These are phyloP conservation scores for Penicillium verhagenii DNA, from an alignment of 495 filamentous ascomycete genomes.

Conservation along the genomic window DNA sequence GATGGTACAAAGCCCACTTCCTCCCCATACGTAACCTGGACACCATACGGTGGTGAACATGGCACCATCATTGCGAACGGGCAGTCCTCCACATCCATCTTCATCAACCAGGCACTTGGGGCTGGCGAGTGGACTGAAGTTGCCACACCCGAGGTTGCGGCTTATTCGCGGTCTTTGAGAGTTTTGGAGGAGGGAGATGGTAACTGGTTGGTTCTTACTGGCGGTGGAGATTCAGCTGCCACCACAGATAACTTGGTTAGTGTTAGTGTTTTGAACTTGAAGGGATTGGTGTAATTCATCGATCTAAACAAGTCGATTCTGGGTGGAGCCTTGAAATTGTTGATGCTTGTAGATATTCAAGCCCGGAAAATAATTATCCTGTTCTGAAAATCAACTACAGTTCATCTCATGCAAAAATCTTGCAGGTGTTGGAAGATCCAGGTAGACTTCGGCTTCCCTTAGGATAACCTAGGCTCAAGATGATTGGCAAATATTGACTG, in stretches of 20 bases:
- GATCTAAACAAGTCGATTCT: too few species aligned
- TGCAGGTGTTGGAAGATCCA: too few species aligned
- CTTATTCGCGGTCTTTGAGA: constrained; percentile 52
- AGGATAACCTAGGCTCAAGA: too few species aligned
- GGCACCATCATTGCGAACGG: constrained; percentile 59
- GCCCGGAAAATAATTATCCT: too few species aligned
- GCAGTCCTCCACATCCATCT: constrained; percentile 51
- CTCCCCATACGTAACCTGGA: constrained; percentile 57
- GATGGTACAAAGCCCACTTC: constrained; percentile 51
- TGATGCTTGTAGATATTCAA: too few species aligned
- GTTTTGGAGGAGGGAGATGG: constrained; percentile 38
- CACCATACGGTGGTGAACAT: constrained; percentile 50
- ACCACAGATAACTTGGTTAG: constrained; percentile 26
- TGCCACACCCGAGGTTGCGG: constrained; percentile 41
- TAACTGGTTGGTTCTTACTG: constrained; percentile 25
- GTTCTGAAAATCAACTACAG: too few species aligned
- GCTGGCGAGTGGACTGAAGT: constrained; percentile 55
- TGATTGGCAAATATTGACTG: too few species aligned
- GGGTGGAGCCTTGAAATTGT: too few species aligned
- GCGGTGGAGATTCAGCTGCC: constrained; percentile 25
- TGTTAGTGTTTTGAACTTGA: constrained; percentile 33
- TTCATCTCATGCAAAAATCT: too few species aligned
- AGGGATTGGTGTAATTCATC: constrained; percentile 6
- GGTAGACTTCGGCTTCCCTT: too few species aligned
- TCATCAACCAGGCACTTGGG: constrained; percentile 57